Evolutionary conservation across 352 stramenopile species (phyloP), one percentile per base, ranked within the genome.

Genomic region (Phytopythium mirpurense): DNA sequence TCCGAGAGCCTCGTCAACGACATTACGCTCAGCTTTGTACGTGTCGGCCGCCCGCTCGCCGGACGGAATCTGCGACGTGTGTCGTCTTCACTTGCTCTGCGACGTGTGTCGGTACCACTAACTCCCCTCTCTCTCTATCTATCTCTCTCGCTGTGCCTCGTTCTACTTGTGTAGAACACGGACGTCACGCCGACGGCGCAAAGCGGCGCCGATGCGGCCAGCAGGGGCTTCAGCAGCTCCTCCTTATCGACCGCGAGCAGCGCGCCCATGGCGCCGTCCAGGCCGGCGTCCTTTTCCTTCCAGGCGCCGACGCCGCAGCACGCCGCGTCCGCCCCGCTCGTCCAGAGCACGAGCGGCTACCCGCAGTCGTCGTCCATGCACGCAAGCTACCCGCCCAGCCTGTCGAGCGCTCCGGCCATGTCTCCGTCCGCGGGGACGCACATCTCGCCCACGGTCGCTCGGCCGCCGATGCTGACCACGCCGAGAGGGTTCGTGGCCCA

Each of bases 1-100:
- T 85, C 80, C 10, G 75, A 88, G 55, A 88, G 73, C 47, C 72
- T 90, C 46, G 81, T 90, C 31, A 85, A 88, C 59, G 79, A 90
- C 43, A 83, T 90, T 44, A 65, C 68, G 15, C 64, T 81, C 27
- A 88, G 79, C 54, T 83, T 88, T 40, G 63, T 71, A 67, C 40
- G 63, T 69, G 21, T 10, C 5, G 9, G 29, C 9, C 29, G 5
- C 34, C 12, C 46, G 3, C 2, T 8, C 31, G 9, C 46, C 19
- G 9, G 4, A 2, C 21, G 18, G 16, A 24, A 5, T 5, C 0
- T 50, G 16, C 0, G 36, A 10, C 1, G 8, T 6, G n/a, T 6
- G 5, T 18, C 27, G 11, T 27, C 34, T 16, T 15, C 16, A 12
- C 8, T 34, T 54, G 31, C 10, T 37, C 27, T 21, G 1, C 10